Conservation (phyloP, 257 asterid species). For the Striga asiatica region DNA sequence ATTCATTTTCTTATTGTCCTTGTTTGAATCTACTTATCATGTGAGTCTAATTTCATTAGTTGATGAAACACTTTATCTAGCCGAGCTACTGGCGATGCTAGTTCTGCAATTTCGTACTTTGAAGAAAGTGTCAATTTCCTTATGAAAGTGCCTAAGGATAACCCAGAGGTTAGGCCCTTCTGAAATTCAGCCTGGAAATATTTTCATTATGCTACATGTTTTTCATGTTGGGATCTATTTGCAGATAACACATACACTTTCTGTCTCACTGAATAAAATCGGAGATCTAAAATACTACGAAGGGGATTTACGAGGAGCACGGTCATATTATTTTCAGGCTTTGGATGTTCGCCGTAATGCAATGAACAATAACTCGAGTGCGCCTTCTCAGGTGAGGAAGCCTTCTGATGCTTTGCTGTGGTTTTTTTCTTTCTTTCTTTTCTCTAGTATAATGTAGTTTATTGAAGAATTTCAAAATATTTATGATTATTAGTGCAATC, state of each 20-base stretch:
- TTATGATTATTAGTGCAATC: background rate
- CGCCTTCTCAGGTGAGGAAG: conserved; percentile 64
- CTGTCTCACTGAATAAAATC: conserved; percentile 85
- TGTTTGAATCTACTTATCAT: background rate
- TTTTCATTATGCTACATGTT: background rate
- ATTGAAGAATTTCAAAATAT: too few relatives aligned
- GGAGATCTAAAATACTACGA: conserved; percentile 88
- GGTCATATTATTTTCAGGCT: conserved; percentile 70
- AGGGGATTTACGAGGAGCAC: conserved; percentile 70
- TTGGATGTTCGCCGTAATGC: conserved; percentile 81
- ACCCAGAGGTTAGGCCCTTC: conserved; percentile 58
- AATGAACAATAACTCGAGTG: conserved; percentile 32
- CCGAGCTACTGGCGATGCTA: conserved; percentile 75
- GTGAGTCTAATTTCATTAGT: background rate
- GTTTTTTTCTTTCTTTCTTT: background rate
- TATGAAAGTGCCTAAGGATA: conserved; percentile 60
- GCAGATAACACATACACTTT: conserved; percentile 87
- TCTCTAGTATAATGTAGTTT: too few relatives aligned
- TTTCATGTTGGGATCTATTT: background rate
- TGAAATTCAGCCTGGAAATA: background rate
- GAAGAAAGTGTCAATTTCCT: conserved; percentile 83
- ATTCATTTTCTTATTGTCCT: background rate
- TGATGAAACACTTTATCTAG: conserved; percentile 30
- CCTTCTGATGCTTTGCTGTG: conserved; percentile 10
- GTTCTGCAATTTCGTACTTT: conserved; percentile 68